These are phyloP conservation scores for Anacardium occidentale DNA, from an alignment of 345 rosid species.

Conservation along the genomic window DNA sequence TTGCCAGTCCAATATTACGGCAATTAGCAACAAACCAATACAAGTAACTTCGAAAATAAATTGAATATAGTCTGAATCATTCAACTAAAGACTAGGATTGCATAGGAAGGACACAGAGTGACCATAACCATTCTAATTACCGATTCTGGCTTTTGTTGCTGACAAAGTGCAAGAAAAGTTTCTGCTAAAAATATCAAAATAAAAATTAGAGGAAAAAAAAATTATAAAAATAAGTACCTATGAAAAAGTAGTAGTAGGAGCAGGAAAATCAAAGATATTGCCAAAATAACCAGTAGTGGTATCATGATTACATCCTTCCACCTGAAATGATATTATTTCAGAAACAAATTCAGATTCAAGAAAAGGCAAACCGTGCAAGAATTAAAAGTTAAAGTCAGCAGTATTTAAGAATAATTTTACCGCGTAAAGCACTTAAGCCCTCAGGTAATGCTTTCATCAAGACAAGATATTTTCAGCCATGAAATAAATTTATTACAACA, in stretches of 20 bases:
- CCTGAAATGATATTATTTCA: constrained; percentile 52
- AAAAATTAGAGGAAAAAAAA: background rate
- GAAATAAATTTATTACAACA: background rate
- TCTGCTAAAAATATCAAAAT: background rate
- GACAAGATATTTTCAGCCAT: background rate
- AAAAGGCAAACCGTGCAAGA: constrained; percentile 4
- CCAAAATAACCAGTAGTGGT: constrained; percentile 53
- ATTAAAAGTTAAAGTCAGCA: background rate
- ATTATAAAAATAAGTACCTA: constrained; percentile 45
- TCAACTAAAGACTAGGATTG: background rate
- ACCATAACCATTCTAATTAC: background rate
- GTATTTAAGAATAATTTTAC: constrained; percentile 2
- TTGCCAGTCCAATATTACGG: background rate
- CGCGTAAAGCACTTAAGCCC: background rate
- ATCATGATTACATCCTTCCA: constrained; percentile 83
- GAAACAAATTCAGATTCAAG: constrained; percentile 10
- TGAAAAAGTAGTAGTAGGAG: constrained; percentile 85
- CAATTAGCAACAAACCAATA: background rate
- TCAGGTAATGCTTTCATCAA: constrained; percentile 1
- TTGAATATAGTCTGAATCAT: background rate
- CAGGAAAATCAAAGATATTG: constrained; percentile 69
- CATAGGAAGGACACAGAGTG: background rate
- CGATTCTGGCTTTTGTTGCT: background rate
- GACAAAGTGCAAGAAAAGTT: background rate
- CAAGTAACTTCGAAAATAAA: background rate